Evolutionary conservation across 805 yeast species (phyloP), one percentile per base, ranked within the genome.

Genomic region (Nakazawaea ambrosiae): DNA sequence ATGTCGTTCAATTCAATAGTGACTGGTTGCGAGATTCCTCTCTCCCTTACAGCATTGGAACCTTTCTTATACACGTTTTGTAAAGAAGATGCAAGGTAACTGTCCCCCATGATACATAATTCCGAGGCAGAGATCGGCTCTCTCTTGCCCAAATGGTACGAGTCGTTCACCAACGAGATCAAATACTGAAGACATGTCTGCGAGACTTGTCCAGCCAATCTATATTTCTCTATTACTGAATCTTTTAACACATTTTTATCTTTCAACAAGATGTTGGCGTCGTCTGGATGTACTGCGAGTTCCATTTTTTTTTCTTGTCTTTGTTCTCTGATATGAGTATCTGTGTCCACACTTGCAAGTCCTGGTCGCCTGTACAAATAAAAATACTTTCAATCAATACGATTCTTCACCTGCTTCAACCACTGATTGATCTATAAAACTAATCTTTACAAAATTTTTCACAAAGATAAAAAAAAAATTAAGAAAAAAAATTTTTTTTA

Each of bases 1-100:
- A 84, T 69, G 53, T 84, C 88, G 55, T 86, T 84, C 37, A 84
- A 80, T 60, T 88, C 95, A 44, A 92, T 75, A 36, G 85, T 73
- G 14, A 88, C 88, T n/a, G 99, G 98, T 44, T 73, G 75, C 8
- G 96, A 85, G 54, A 92, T 84, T 42, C 97, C 96, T 62, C 83
- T 87, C 66, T 92, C 99, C 47, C 73, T 70, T 22, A 80, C 81
- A 34, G 69, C 68, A 46, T 69, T 70, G 2, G 53, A 34, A 23
- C 63, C 65, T 48, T 64, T 64, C 49, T 66, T 79, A 60, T 74
- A 89, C 23, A 71, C 80, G 39, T 64, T 69, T 40, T 66, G 66
- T 37, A 83, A 64, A 39, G 88, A 71, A 30, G 73, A 63, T 34
- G 66, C 61, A 53, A 90, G 61, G 59, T 78, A 82, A 24, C 83